phyloP scores from a whole-genome alignment of 1,139 yeast genomes.

The Pichia sp. region DNA sequence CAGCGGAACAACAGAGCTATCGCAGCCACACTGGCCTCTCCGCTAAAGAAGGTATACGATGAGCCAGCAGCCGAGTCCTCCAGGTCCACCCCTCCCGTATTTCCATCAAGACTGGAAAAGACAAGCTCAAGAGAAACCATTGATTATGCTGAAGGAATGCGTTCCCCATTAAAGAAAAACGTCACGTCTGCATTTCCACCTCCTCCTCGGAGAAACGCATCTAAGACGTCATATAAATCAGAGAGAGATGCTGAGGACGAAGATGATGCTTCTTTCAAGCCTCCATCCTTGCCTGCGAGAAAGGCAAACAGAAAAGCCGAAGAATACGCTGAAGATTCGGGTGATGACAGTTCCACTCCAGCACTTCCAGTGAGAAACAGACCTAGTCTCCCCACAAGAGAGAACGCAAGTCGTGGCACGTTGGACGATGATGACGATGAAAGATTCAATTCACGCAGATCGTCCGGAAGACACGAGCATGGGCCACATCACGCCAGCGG shows the following conservation, averaged over 20 bases:
- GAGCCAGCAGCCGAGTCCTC: not conserved
- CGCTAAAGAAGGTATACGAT: not conserved
- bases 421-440: not conserved
- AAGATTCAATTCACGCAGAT: not conserved
- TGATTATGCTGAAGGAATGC: constrained; percentile 16
- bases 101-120: not conserved
- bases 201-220: constrained; percentile 9
- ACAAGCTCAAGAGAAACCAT: not conserved
- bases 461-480: not conserved
- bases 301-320: not conserved
- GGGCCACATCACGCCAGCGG: not conserved
- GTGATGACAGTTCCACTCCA: not conserved
- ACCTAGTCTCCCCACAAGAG: not conserved
- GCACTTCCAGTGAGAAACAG: not conserved
- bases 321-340: not conserved
- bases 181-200: constrained; percentile 1
- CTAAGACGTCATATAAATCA: not conserved
- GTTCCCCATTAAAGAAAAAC: constrained; percentile 13
- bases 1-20: constrained; percentile 5
- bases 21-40: constrained; percentile 5
- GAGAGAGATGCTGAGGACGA: not conserved
- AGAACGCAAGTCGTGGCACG: not conserved
- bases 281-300: constrained; percentile 9
- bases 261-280: not conserved
- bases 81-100: not conserved